Evolutionary conservation across 257 asterid genomes (phyloP).

Genomic region (Osmanthus fragrans): DNA sequence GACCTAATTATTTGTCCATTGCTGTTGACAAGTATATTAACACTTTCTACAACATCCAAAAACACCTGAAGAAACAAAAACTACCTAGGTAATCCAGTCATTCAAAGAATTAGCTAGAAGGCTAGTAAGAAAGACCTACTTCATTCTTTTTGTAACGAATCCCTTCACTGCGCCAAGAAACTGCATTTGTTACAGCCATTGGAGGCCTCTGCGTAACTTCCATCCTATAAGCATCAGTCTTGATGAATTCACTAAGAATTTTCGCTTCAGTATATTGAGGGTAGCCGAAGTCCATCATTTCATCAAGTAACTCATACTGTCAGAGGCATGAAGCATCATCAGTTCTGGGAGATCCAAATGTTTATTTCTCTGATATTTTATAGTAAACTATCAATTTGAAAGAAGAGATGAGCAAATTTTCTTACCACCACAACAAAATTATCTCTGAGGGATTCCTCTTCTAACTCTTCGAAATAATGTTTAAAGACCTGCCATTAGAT

Average conservation of each 20-base stretch:
- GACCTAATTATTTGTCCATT: slow-evolving; percentile 97
- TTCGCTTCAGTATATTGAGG: slow-evolving; percentile 47
- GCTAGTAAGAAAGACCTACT: slow-evolving; percentile 12
- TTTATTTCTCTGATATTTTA: background rate
- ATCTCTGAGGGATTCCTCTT: slow-evolving; percentile 55
- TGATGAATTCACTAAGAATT: slow-evolving; percentile 45
- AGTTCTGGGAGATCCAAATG: background rate
- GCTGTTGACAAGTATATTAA: slow-evolving; percentile 96
- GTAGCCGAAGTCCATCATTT: slow-evolving; percentile 46
- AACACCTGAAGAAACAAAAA: slow-evolving; percentile 47
- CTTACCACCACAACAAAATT: slow-evolving; percentile 50
- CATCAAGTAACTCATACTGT: slow-evolving; percentile 44
- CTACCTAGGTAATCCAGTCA: slow-evolving; percentile 2
- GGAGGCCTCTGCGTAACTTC: slow-evolving; percentile 46
- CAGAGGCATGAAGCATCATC: slow-evolving; percentile 13
- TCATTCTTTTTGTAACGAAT: slow-evolving; percentile 38
- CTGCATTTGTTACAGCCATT: slow-evolving; percentile 52
- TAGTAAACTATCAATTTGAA: background rate
- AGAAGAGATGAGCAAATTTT: background rate
- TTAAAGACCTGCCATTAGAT: slow-evolving; percentile 37
- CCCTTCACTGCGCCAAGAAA: slow-evolving; percentile 51
- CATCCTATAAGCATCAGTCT: slow-evolving; percentile 45
- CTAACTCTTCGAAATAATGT: slow-evolving; percentile 46
- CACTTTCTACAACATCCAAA: slow-evolving; percentile 99
- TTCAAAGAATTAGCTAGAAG: background rate